Percentiles rank a stretch among this genome's conserved stretches.
phyloP scores from a whole-genome alignment of 495 filamentous ascomycete genomes.

The Xylaria acuta region DNA sequence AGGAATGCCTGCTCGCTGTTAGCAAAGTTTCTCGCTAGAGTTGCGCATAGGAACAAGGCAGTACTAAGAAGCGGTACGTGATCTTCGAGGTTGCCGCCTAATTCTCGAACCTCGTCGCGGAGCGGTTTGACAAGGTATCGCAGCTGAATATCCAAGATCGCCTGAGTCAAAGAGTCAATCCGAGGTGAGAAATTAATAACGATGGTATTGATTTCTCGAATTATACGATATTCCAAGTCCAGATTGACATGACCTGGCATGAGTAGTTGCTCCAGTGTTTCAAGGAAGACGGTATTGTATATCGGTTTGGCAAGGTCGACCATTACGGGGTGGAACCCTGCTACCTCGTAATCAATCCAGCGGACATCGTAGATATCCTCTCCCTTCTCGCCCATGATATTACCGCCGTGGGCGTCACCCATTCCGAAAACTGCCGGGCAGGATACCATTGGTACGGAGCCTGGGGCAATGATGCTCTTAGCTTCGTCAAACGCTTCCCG shows the following conservation, averaged over 20 bases:
- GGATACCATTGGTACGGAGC: neutral
- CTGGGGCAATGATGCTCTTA: neutral
- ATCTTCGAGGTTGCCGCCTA: neutral
- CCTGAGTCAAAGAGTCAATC: constrained; percentile 2
- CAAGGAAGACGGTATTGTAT: constrained; percentile 4
- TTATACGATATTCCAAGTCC: neutral
- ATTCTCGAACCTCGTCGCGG: neutral
- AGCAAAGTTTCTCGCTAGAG: neutral
- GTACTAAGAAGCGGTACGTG: constrained; percentile 3
- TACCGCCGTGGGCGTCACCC: neutral
- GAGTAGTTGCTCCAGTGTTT: neutral
- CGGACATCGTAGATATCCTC: neutral
- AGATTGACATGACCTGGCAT: neutral
- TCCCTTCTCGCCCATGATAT: too few species aligned
- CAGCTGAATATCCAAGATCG: constrained; percentile 1
- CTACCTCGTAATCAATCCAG: constrained; percentile 6
- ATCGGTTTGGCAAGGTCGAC: constrained; percentile 1
- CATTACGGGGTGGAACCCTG: constrained; percentile 17
- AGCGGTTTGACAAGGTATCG: constrained; percentile 11
- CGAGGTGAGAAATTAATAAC: neutral
- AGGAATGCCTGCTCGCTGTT: neutral
- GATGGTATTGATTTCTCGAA: neutral
- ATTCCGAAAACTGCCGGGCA: neutral
- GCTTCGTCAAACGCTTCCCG: neutral
- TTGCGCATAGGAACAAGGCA: constrained; percentile 3